Base-by-base conservation (phyloP, 2,329 filamentous ascomycete genomes). In the Westerdykella ornata region DNA sequence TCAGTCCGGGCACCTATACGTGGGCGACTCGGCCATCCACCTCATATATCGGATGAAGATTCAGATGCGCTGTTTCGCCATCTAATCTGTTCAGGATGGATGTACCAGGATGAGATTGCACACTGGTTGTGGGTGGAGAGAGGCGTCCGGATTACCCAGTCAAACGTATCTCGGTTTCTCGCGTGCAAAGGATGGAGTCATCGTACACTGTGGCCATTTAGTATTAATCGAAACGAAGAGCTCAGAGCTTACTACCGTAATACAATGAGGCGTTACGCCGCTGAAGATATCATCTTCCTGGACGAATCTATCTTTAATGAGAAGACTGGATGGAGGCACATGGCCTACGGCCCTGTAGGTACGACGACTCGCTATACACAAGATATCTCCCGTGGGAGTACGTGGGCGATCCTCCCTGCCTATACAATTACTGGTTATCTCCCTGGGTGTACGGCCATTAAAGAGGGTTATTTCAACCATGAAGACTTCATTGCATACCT, bases 101-200 rank as follows among this genome's bases (percentile, higher is more conserved):
- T 38, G 36, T 38, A 38, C 15, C 36, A 38, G 35, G 35, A 37
- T 22, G 36, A 38, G 20, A 38, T 38, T 5, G 36, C 15, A 5
- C 18, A 38, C 36, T 38, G 36, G 36, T 30, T 38, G 6, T 28
- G 18, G 36, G 30, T 38, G 36, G 36, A 38, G 36, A 26, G 36
- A 28, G 36, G 36, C 7, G 35, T 37, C 12, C 13, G 9, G 6
- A 15, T 37, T 37, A 11, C 18, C 16, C 18, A 18, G 5, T 38
- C 36, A 28, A 38, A 18, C 5, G 16, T 38, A 12, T n/a, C 6
- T 26, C 36, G 36, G 36, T 16, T 38, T 18, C 7, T 38, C n/a
- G 30, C 26, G 11, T 14, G 15, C 9, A 11, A 20, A 11, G 15
- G 22, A 5, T 38, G 36, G 18, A 38, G 36, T 18, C 9, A 26